Evolutionary conservation across 371 early-diverging fungal genomes (phyloP).

Genomic region (Mucor indicus): DNA sequence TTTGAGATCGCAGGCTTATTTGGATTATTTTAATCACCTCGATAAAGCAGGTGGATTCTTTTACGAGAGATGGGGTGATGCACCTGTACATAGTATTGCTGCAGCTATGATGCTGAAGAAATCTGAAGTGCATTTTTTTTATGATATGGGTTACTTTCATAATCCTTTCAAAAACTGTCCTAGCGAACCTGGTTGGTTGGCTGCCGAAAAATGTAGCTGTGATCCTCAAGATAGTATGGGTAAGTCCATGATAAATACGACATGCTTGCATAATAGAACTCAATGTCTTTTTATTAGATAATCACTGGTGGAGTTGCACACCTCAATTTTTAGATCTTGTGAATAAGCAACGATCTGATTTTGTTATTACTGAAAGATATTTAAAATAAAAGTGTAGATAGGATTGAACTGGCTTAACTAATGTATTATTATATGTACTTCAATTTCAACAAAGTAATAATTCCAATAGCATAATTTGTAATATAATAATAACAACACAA

Average conservation of each 20-base stretch:
- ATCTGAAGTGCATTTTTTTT: slow-evolving; percentile 88
- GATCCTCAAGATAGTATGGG: slow-evolving; percentile 53
- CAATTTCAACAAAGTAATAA: too few relatives aligned
- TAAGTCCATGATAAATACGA: slow-evolving; percentile 23
- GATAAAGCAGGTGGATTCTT: slow-evolving; percentile 92
- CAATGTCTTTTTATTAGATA: slow-evolving; percentile 7
- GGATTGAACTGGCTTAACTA: too few relatives aligned
- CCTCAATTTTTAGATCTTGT: slow-evolving; percentile 23
- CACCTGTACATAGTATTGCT: slow-evolving; percentile 94
- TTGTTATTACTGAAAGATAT: slow-evolving; percentile 23
- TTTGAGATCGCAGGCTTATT: slow-evolving; percentile 70
- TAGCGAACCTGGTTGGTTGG: slow-evolving; percentile 45
- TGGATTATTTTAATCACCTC: slow-evolving; percentile 65
- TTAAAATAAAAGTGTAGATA: too few relatives aligned
- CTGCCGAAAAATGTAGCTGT: slow-evolving; percentile 57
- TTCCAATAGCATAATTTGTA: too few relatives aligned
- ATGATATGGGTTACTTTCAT: slow-evolving; percentile 86
- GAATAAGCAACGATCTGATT: slow-evolving; percentile 18
- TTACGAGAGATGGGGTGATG: slow-evolving; percentile 97
- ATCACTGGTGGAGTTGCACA: slow-evolving; percentile 28
- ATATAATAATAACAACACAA: too few relatives aligned
- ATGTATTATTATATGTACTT: too few relatives aligned
- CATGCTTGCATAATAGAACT: too few relatives aligned
- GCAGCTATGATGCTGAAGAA: slow-evolving; percentile 79
- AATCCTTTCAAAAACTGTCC: slow-evolving; percentile 72